Conservation (phyloP, 2,329 filamentous ascomycete genomes). For the Colletotrichum spaethianum region DNA sequence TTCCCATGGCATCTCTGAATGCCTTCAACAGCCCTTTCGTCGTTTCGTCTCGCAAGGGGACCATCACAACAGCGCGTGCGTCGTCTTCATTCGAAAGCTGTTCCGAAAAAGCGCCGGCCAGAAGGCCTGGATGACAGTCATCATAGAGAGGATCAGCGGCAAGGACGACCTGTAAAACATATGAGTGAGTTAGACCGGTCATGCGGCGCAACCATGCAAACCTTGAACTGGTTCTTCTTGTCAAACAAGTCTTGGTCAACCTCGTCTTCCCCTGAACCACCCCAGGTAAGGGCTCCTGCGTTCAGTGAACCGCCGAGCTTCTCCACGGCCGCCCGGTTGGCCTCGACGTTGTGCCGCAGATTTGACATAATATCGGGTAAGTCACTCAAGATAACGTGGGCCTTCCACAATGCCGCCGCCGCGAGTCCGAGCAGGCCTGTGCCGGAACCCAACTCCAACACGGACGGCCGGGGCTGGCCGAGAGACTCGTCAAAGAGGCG, state of each 20-base stretch:
- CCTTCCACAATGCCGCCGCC: constrained; percentile 79
- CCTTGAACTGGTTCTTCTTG: constrained; percentile 65
- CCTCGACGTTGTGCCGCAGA: constrained; percentile 78
- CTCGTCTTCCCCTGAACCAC: constrained; percentile 60
- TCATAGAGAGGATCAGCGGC: constrained; percentile 92
- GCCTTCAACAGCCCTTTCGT: constrained; percentile 72
- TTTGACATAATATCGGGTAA: constrained; percentile 88
- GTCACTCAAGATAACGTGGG: constrained; percentile 83
- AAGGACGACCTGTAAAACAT: constrained; percentile 74
- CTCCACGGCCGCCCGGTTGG: constrained; percentile 72
- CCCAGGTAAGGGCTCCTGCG: constrained; percentile 83
- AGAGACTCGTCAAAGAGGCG: constrained; percentile 58
- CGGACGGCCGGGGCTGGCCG: constrained; percentile 49
- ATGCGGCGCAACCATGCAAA: constrained; percentile 45
- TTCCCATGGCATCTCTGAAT: constrained; percentile 74
- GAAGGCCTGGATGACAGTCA: constrained; percentile 81
- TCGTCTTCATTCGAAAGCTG: constrained; percentile 72
- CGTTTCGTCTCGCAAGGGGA: constrained; percentile 82
- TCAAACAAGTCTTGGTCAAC: constrained; percentile 62
- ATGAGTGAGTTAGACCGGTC: constrained; percentile 8
- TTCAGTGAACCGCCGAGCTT: constrained; percentile 69
- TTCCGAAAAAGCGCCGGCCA: constrained; percentile 77
- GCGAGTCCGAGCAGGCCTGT: constrained; percentile 93
- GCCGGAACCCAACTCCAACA: constrained; percentile 89
- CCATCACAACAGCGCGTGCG: constrained; percentile 82